phyloP scores from a whole-genome alignment of 1,284 basidiomycete species.

The Fomes fomentarius region DNA sequence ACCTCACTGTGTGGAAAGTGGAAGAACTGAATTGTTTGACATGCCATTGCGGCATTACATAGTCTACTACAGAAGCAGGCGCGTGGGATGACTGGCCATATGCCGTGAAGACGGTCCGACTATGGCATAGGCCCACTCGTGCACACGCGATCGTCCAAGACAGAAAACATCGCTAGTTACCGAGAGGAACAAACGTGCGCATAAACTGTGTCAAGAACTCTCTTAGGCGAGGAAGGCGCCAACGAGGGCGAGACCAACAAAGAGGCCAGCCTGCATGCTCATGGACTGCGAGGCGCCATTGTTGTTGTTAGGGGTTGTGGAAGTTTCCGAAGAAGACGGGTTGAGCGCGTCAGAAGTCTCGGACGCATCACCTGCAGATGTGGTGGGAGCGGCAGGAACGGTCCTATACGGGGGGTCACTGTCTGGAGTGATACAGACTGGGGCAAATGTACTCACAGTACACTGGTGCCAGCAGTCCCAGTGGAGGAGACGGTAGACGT shows the following conservation, averaged over 20 bases:
- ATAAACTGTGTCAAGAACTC: no score
- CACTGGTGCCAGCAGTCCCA: constrained; percentile 2
- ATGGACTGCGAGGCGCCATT: constrained; percentile 28
- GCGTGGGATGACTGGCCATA: no score
- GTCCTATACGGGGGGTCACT: not conserved
- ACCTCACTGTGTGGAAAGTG: no score
- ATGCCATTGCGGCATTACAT: no score
- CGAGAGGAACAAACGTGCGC: no score
- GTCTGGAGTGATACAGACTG: not conserved
- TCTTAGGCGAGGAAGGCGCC: constrained; percentile 34
- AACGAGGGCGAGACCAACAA: constrained; percentile 32
- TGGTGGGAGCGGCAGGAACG: constrained; percentile 4
- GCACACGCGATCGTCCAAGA: no score
- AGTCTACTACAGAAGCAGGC: no score
- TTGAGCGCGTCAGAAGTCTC: constrained; percentile 18
- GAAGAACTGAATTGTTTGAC: no score
- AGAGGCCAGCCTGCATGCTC: constrained; percentile 29
- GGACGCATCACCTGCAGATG: constrained; percentile 6
- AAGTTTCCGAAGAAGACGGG: constrained; percentile 27
- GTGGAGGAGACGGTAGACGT: constrained; percentile 28
- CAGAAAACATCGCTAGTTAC: no score
- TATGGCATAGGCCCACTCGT: no score
- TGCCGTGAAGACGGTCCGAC: no score
- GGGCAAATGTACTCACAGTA: constrained; percentile 16
- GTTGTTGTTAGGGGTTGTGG: constrained; percentile 22